Conservation (phyloP, 768 basidiomycete species). For the Porpolomopsis calyptriformis region DNA sequence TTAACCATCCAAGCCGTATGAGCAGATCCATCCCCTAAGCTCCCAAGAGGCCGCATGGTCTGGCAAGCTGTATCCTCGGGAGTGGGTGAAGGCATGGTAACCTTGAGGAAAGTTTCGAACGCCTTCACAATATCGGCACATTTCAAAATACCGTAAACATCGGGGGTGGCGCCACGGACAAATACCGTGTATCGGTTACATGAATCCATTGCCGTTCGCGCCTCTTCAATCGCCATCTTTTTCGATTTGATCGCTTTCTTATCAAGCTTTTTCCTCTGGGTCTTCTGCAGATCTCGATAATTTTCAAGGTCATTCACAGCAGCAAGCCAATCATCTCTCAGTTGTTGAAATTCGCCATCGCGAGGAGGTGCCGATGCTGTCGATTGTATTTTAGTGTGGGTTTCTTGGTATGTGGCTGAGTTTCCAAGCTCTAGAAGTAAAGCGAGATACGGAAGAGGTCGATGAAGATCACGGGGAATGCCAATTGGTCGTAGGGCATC, state of each 20-base stretch:
- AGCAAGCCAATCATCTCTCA: neutral
- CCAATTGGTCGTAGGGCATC: conserved; percentile 2
- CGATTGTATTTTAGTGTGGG: neutral
- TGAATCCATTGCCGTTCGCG: conserved; percentile 5
- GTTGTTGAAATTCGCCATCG: neutral
- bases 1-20: conserved; percentile 11
- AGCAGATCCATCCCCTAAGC: conserved; percentile 5
- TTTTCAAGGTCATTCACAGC: neutral
- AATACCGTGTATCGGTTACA: conserved; percentile 11
- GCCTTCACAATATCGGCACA: conserved; percentile 5
- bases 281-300: neutral
- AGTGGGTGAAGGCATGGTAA: conserved; percentile 8
- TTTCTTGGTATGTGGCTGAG: neutral
- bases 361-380: neutral
- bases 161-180: conserved; percentile 9
- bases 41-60: conserved; percentile 12
- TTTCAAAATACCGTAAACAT: conserved; percentile 10
- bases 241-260: neutral
- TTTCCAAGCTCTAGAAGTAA: conserved; percentile 5
- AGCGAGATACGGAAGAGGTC: conserved; percentile 6
- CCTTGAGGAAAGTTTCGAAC: conserved; percentile 8
- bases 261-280: no score
- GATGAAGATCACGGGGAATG: neutral
- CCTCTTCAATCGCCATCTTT: neutral
- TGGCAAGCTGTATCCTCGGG: neutral